These are phyloP conservation scores for Citrus inodora DNA, from an alignment of 345 rosid genomes.

Conservation along the genomic window DNA sequence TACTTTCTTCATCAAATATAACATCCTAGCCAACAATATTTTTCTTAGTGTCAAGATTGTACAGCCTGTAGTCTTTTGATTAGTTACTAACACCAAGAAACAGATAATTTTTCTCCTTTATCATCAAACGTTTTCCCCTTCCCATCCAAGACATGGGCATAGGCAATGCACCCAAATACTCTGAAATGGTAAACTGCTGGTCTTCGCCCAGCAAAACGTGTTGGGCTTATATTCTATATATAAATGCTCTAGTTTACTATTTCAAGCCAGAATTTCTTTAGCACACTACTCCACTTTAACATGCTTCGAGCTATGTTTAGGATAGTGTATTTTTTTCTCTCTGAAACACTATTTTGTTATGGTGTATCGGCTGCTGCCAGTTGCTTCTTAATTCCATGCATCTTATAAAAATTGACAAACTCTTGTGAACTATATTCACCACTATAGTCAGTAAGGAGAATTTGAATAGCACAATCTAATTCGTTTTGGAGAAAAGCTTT, in stretches of 20 bases:
- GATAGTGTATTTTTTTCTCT: not conserved
- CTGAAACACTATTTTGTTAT: not conserved
- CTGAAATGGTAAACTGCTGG: not conserved
- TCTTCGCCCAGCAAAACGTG: not conserved
- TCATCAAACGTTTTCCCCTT: not conserved
- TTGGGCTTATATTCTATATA: not conserved
- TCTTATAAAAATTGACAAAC: constrained; percentile 6
- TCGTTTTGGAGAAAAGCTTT: too few relatives aligned
- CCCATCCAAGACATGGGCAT: not conserved
- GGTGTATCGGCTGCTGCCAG: not conserved
- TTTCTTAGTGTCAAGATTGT: not conserved
- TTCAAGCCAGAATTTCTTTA: not conserved
- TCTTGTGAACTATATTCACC: constrained; percentile 4
- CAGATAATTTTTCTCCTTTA: not conserved
- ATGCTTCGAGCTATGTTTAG: not conserved
- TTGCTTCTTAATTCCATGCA: not conserved
- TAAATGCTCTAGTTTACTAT: not conserved
- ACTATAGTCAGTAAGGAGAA: not conserved
- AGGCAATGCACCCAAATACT: not conserved
- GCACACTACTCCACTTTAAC: not conserved
- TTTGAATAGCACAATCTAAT: not conserved
- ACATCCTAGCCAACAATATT: not conserved
- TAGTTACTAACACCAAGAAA: not conserved
- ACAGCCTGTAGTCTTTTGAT: not conserved
- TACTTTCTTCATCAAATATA: not conserved